phyloP scores from a whole-genome alignment of 2,329 filamentous ascomycete species.

The Calonectria ilicicola region DNA sequence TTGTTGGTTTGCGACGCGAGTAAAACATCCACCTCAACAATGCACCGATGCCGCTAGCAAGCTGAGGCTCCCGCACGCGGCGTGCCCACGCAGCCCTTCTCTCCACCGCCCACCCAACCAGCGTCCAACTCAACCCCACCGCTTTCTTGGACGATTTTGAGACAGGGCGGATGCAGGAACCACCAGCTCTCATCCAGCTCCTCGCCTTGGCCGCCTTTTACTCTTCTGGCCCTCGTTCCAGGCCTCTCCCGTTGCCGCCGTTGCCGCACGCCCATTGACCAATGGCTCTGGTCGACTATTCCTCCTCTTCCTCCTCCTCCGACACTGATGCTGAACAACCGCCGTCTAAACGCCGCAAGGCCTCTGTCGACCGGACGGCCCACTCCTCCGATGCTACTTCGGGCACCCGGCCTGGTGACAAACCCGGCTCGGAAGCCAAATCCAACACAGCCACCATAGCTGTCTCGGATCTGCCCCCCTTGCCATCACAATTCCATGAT shows the following conservation, averaged over 20 bases:
- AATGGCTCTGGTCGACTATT: constrained; percentile 76
- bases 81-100: not conserved
- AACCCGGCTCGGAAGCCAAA: constrained; percentile 13
- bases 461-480: constrained; percentile 69
- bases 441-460: constrained; percentile 12
- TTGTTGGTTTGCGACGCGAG: not conserved
- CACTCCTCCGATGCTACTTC: constrained; percentile 28
- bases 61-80: constrained; percentile 7
- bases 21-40: constrained; percentile 12
- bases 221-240: not conserved
- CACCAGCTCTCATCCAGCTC: constrained; percentile 1
- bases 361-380: constrained; percentile 11
- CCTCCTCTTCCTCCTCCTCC: constrained; percentile 46
- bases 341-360: constrained; percentile 54
- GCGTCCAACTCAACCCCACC: constrained; percentile 12
- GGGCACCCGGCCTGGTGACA: not conserved
- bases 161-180: constrained; percentile 19
- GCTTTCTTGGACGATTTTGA: not conserved
- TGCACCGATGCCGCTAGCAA: not conserved
- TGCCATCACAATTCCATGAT: constrained; percentile 86
- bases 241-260: not conserved
- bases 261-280: not conserved
- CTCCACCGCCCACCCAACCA: not conserved
- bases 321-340: constrained; percentile 26
- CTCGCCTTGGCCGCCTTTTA: not conserved